These are phyloP conservation scores for Talaromyces adpressus DNA, from an alignment of 495 filamentous ascomycete species.

Conservation along the genomic window DNA sequence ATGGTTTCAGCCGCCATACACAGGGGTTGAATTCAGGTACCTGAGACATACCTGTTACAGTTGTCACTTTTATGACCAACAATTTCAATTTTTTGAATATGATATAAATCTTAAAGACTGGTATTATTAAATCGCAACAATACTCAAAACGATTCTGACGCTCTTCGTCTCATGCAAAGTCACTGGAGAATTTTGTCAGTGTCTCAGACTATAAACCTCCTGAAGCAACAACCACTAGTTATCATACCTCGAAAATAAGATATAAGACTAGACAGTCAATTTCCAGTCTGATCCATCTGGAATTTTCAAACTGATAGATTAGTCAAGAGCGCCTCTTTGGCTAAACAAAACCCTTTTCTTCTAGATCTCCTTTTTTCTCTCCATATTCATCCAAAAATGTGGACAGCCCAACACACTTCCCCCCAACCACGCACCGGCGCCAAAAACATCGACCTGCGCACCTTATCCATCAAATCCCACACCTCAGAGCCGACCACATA, in stretches of 20 bases:
- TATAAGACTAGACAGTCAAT: background rate
- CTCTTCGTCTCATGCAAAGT: background rate
- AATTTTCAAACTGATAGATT: background rate
- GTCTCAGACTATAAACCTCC: background rate
- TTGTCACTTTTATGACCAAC: background rate
- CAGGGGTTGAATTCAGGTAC: background rate
- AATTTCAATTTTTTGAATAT: background rate
- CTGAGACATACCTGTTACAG: background rate
- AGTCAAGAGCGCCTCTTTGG: too few relatives aligned
- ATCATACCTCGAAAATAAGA: background rate
- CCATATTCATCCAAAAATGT: background rate
- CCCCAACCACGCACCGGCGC: background rate
- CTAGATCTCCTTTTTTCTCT: too few relatives aligned
- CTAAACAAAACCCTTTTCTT: too few relatives aligned
- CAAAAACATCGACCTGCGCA: constrained; percentile 2
- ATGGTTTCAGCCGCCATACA: background rate
- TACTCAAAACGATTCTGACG: background rate
- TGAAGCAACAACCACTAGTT: too few relatives aligned
- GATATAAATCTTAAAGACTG: background rate
- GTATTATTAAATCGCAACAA: background rate
- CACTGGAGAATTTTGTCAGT: background rate
- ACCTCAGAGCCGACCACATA: background rate
- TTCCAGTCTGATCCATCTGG: background rate
- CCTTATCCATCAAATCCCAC: background rate
- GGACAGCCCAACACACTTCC: background rate